Evolutionary conservation across 2,329 filamentous ascomycete species (phyloP), one percentile per base, ranked within the genome.

Genomic region (Pseudopyricularia cyperi): DNA sequence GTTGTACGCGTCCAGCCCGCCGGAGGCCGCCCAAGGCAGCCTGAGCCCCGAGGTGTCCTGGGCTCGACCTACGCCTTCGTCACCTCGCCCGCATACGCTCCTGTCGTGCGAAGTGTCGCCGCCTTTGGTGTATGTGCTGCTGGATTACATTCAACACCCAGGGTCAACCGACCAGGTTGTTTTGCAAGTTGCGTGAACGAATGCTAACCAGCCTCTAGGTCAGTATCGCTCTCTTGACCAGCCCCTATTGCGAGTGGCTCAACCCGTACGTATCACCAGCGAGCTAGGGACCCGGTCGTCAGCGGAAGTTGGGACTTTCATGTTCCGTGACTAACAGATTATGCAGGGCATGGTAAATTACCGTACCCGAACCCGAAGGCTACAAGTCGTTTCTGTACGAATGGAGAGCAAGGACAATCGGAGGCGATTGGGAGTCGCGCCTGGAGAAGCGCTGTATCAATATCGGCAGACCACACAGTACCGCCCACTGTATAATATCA

Each of bases 71-170:
- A 83, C 66, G 71, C 75, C 52, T 69, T 76, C 55, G 60, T 84
- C 60, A 82, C 78, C 47, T 73, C 75, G 51, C 66, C 80, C 33
- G 81, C 85, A 63, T 84, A 85, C 64, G 72, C 78, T 34, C 73
- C 77, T 54, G 74, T 84, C 52, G 79, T 84, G 55, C 73, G 76
- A 60, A 83, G 80, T 60, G 65, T 85, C 57, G 66, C 76, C 48
- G 67, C 79, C 55, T 83, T 82, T 62, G 76, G 75, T 48, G 77
- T 81, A 69, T 61, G 76, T 70, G 48, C 7, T 26, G 15, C 11
- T 24, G 14, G 14, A 17, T 8, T 7, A 19, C n/a, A n/a, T n/a
- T n/a, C n/a, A n/a, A n/a, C n/a, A n/a, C n/a, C n/a, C n/a, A n/a
- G n/a, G n/a, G n/a, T n/a, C n/a, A n/a, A n/a, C 4, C 7, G 6